Percentiles rank a stretch among this genome's conserved stretches.
Evolutionary conservation across 148 eudicot genomes (phyloP).

Genomic region (Bassia scoparia): DNA sequence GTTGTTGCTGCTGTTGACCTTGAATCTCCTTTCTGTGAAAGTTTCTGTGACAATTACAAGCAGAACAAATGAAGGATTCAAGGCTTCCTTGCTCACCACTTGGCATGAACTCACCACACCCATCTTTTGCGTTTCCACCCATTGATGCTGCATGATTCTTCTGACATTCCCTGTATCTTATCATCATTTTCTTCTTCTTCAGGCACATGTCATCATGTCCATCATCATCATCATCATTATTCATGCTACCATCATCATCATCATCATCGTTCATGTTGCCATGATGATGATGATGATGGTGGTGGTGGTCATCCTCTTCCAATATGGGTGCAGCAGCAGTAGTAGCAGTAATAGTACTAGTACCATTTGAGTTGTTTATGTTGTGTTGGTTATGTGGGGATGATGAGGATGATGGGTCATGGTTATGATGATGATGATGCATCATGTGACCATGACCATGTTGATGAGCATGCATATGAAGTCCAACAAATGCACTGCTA

Average conservation of each 20-base stretch:
- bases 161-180: conserved; percentile 61
- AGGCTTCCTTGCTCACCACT: conserved; percentile 61
- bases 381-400: conserved; percentile 12
- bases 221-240: not conserved
- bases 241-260: not conserved
- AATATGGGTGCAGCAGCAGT: not conserved
- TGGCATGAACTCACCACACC: conserved; percentile 85
- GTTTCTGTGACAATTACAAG: conserved; percentile 88
- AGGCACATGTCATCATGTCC: not conserved
- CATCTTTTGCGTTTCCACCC: conserved; percentile 76
- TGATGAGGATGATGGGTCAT: conserved; percentile 21
- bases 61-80: conserved; percentile 70
- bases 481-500: conserved; percentile 25
- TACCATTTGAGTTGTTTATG: conserved; percentile 1
- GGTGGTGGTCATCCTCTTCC: not conserved
- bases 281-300: not conserved
- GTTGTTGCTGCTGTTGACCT: not conserved
- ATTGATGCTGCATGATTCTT: conserved; percentile 83
- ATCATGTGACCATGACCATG: conserved; percentile 18
- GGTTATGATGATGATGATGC: conserved; percentile 10
- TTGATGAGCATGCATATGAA: conserved; percentile 22
- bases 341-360: not conserved
- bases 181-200: not conserved
- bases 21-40: conserved; percentile 73
- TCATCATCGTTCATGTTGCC: not conserved